Conservation (phyloP, 148 eudicot genomes). For the Suaeda aralocaspica region DNA sequence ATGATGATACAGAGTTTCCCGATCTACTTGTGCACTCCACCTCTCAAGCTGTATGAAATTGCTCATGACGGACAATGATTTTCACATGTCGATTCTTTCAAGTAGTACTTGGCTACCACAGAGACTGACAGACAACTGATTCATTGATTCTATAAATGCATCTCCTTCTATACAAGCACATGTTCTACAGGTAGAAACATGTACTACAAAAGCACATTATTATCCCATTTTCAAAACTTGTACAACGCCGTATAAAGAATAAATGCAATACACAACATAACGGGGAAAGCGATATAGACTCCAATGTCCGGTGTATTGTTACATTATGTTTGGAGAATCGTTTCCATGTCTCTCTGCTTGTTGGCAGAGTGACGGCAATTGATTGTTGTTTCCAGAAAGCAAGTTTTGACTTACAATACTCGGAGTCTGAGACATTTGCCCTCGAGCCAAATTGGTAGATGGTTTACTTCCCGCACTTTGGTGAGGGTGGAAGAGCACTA, state of each 20-base stretch:
- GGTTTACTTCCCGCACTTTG: conserved; percentile 35
- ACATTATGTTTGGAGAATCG: conserved; percentile 43
- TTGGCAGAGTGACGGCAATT: conserved; percentile 6
- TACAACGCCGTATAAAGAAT: conserved; percentile 18
- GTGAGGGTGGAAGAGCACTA: conserved; percentile 24
- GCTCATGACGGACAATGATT: not conserved
- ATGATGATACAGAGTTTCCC: too few species aligned
- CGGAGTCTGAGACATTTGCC: conserved; percentile 34
- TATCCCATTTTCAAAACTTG: conserved; percentile 13
- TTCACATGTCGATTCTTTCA: not conserved
- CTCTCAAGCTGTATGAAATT: too few species aligned
- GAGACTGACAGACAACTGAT: conserved; percentile 7
- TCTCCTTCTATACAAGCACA: conserved; percentile 18
- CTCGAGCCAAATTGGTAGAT: conserved; percentile 16
- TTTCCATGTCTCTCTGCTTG: conserved; percentile 38
- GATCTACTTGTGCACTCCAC: too few species aligned
- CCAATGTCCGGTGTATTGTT: conserved; percentile 4
- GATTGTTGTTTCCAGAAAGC: conserved; percentile 19
- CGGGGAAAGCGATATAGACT: conserved; percentile 13
- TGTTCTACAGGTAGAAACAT: conserved; percentile 3
- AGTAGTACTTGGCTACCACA: not conserved
- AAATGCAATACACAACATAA: conserved; percentile 18
- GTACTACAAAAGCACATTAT: conserved; percentile 17
- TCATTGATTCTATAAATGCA: conserved; percentile 2
- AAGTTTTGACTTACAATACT: conserved; percentile 29